Evolutionary conservation across 2,329 filamentous ascomycete genomes (phyloP).

Genomic region (Aspergillus sp.): DNA sequence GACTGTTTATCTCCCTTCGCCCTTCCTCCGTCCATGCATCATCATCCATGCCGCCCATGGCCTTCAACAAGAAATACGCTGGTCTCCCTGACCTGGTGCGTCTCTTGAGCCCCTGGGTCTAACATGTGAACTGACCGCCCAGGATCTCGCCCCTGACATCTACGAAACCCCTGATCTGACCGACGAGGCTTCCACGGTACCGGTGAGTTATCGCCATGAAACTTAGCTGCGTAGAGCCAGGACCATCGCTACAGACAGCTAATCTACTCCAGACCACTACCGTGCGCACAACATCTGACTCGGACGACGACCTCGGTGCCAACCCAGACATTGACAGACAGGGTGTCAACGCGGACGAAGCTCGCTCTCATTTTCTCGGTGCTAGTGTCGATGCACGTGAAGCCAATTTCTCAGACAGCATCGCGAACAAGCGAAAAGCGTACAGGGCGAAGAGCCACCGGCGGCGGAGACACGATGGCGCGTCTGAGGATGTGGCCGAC

Average conservation of each 20-base stretch:
- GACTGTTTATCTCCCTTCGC: background rate
- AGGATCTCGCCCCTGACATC: constrained; percentile 89
- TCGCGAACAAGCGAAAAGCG: constrained; percentile 71
- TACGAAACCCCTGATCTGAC: constrained; percentile 93
- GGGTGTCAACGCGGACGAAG: constrained; percentile 65
- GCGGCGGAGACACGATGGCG: constrained; percentile 40
- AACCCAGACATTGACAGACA: constrained; percentile 62
- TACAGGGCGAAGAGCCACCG: constrained; percentile 67
- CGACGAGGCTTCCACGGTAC: constrained; percentile 78
- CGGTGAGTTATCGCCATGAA: constrained; percentile 45
- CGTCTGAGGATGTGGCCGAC: constrained; percentile 57
- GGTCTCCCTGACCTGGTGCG: constrained; percentile 67
- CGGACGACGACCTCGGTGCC: constrained; percentile 47
- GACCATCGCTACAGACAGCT: background rate
- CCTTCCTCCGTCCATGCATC: background rate
- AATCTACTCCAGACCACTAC: constrained; percentile 33
- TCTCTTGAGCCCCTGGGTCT: background rate
- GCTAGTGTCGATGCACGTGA: constrained; percentile 65
- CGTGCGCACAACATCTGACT: constrained; percentile 47
- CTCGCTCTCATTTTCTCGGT: constrained; percentile 69
- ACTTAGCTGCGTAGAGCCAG: constrained; percentile 1
- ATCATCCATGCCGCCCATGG: constrained; percentile 42
- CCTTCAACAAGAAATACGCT: constrained; percentile 72
- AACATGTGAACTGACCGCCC: constrained; percentile 4
- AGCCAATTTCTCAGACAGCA: constrained; percentile 82